These are phyloP conservation scores for Daphne laureola DNA, from an alignment of 441 rosid species.

Conservation along the genomic window DNA sequence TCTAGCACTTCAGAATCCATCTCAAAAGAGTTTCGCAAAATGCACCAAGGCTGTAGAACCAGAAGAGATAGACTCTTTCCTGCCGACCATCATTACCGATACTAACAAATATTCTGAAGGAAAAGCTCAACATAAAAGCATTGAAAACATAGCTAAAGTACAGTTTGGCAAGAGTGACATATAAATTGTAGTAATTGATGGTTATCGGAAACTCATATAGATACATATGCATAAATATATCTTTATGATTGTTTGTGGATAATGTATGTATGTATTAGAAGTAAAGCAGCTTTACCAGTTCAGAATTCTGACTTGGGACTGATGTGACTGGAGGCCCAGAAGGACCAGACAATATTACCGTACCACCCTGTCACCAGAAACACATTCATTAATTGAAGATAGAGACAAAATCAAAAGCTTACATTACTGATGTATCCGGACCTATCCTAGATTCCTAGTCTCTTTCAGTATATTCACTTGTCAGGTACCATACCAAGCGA, in stretches of 20 bases:
- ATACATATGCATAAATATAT: no score
- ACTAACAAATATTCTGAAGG: no score
- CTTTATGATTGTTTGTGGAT: no score
- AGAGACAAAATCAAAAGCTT: slow-evolving; percentile 9
- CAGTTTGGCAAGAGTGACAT: not conserved
- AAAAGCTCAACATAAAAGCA: not conserved
- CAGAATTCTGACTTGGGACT: slow-evolving; percentile 81
- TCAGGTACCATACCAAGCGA: slow-evolving; percentile 9
- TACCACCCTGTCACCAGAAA: slow-evolving; percentile 64
- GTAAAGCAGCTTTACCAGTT: slow-evolving; percentile 45
- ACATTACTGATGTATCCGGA: slow-evolving; percentile 2
- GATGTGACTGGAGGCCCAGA: slow-evolving; percentile 88
- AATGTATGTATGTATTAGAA: no score
- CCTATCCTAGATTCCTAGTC: slow-evolving; percentile 5
- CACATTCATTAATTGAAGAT: slow-evolving; percentile 19
- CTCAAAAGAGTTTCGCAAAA: no score
- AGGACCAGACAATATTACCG: slow-evolving; percentile 91
- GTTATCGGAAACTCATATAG: not conserved
- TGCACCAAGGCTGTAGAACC: no score
- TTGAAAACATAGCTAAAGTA: slow-evolving; percentile 6
- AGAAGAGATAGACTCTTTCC: no score
- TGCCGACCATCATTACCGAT: no score
- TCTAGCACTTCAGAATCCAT: no score
- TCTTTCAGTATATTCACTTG: slow-evolving; percentile 2
- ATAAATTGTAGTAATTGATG: not conserved